phyloP scores from a whole-genome alignment of 1,284 basidiomycete species.

The Heterobasidion occidentale region DNA sequence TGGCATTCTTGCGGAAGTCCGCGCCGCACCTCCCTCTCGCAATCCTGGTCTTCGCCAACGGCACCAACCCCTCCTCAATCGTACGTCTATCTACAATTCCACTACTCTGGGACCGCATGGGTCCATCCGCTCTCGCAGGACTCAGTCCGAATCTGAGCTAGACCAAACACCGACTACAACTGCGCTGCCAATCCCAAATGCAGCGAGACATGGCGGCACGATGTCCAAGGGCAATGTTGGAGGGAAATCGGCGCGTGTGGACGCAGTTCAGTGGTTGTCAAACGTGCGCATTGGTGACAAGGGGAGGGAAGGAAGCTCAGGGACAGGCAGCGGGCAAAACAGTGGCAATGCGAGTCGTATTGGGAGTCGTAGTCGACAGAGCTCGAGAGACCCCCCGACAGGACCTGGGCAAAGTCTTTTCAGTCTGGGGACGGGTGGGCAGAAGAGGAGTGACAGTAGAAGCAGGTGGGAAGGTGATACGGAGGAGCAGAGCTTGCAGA shows the following conservation, averaged over 20 bases:
- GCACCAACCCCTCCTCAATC: neutral
- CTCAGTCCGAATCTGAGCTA: conserved; percentile 9
- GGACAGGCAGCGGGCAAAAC: conserved; percentile 40
- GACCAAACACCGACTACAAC: conserved; percentile 12
- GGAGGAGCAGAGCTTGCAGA: conserved; percentile 56
- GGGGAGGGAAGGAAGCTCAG: conserved; percentile 39
- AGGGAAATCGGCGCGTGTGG: conserved; percentile 47
- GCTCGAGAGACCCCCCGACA: conserved; percentile 14
- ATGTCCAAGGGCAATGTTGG: conserved; percentile 52
- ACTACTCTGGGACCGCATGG: conserved; percentile 14
- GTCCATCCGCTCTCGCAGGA: conserved; percentile 16
- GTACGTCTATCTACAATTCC: conserved; percentile 18
- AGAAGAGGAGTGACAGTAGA: conserved; percentile 34
- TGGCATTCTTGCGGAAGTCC: conserved; percentile 60
- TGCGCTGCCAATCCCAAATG: conserved; percentile 11
- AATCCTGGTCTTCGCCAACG: neutral
- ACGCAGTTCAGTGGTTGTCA: conserved; percentile 62
- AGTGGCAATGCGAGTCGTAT: conserved; percentile 34
- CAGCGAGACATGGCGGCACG: conserved; percentile 32
- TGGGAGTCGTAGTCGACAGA: conserved; percentile 27
- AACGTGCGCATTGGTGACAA: conserved; percentile 53
- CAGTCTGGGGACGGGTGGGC: neutral
- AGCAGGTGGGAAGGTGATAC: conserved; percentile 33
- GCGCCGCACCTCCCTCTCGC: conserved; percentile 39
- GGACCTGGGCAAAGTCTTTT: neutral